Conservation (phyloP, 805 yeast genomes). For the Gaillardinia entomophila region DNA sequence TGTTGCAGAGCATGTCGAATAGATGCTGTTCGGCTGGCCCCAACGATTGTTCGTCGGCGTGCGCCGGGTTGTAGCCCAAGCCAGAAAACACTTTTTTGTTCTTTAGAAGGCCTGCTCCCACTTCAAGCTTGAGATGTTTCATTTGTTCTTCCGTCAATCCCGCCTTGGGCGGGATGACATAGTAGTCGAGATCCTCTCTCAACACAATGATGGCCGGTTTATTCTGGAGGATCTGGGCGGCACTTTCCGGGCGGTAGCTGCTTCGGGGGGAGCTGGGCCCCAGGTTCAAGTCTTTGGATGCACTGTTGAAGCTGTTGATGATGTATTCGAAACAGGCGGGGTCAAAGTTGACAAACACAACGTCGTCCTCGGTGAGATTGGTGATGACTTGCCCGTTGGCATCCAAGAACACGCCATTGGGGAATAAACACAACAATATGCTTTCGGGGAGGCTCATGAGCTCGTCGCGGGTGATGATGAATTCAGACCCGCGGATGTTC, state of each 20-base stretch:
- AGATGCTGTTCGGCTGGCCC: constrained; percentile 94
- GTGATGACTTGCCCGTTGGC: constrained; percentile 70
- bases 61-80: constrained; percentile 48
- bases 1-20: constrained; percentile 87
- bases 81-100: constrained; percentile 73
- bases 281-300: constrained; percentile 49
- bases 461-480: constrained; percentile 80
- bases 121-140: constrained; percentile 62
- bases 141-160: constrained; percentile 56
- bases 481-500: constrained; percentile 68
- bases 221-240: constrained; percentile 61
- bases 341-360: constrained; percentile 79
- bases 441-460: constrained; percentile 90
- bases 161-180: constrained; percentile 72
- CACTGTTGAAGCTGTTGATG: constrained; percentile 62
- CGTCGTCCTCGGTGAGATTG: constrained; percentile 72
- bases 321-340: constrained; percentile 85
- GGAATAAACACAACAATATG: constrained; percentile 77
- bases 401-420: constrained; percentile 85
- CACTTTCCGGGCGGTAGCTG: constrained; percentile 16
- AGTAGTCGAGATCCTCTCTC: constrained; percentile 90
- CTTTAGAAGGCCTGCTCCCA: constrained; percentile 58
- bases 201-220: constrained; percentile 90
- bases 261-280: constrained; percentile 7
- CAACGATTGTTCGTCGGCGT: constrained; percentile 43